phyloP scores from a whole-genome alignment of 2,329 filamentous ascomycete genomes.

The Neophaeococcomyces aloes region DNA sequence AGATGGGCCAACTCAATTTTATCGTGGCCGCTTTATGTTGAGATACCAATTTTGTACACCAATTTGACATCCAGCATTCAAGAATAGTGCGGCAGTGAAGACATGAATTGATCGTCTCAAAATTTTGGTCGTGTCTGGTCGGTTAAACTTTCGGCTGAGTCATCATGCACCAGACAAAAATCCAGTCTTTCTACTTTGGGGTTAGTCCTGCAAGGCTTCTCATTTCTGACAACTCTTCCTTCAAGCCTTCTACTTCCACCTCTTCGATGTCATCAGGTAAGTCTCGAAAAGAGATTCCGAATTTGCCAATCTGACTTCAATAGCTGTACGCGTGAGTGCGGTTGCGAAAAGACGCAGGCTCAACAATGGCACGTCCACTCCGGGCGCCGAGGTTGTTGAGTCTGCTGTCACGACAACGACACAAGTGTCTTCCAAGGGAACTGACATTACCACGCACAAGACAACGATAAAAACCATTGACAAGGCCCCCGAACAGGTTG shows the following conservation, averaged over 20 bases:
- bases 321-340: background rate
- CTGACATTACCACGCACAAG: background rate
- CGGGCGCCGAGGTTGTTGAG: conserved; percentile 8
- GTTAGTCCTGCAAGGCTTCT: conserved; percentile 11
- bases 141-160: too few relatives aligned
- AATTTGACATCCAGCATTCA: too few relatives aligned
- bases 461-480: background rate
- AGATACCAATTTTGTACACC: background rate
- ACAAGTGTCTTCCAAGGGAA: background rate
- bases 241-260: background rate
- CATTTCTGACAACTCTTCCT: background rate
- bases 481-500: background rate
- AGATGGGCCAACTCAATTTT: conserved; percentile 2
- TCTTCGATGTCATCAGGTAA: conserved; percentile 1
- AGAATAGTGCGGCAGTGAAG: too few relatives aligned
- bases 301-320: background rate
- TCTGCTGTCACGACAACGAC: conserved; percentile 2
- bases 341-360: conserved; percentile 6
- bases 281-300: too few relatives aligned
- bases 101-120: too few relatives aligned
- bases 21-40: conserved; percentile 1
- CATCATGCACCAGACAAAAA: too few relatives aligned
- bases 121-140: too few relatives aligned
- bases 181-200: conserved; percentile 14
- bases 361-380: background rate